phyloP scores from a whole-genome alignment of 2,329 filamentous ascomycete species.

The Falciphora oryzae region DNA sequence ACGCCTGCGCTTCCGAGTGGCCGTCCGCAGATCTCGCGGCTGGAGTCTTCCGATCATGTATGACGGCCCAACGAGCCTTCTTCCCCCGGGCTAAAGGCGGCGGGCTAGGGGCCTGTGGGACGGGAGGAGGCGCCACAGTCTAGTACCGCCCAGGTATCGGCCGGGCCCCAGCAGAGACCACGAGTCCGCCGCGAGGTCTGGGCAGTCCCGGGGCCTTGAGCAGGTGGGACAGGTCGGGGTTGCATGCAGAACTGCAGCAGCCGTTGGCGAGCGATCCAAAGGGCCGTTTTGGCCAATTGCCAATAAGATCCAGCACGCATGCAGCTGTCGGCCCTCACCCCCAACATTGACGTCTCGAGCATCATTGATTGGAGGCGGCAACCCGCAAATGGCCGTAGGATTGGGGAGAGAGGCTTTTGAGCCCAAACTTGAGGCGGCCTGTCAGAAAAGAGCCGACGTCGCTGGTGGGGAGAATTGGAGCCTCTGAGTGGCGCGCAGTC shows the following conservation, averaged over 20 bases:
- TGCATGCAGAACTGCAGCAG: not conserved
- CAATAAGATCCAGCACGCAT: not conserved
- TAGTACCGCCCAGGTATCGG: not conserved
- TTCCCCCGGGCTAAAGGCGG: not conserved
- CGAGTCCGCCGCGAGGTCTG: not conserved
- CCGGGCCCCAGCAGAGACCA: not conserved
- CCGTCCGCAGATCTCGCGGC: conserved; percentile 1
- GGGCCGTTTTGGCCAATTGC: not conserved
- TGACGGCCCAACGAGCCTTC: conserved; percentile 8
- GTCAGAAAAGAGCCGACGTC: conserved; percentile 13
- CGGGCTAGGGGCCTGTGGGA: not conserved
- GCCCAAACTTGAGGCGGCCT: conserved; percentile 22
- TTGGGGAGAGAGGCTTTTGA: not conserved
- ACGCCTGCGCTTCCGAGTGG: not conserved
- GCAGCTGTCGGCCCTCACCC: not conserved
- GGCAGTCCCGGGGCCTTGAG: no score
- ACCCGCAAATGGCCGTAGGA: not conserved
- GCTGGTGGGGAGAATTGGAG: conserved; percentile 15
- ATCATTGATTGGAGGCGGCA: not conserved
- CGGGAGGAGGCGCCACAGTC: conserved; percentile 6
- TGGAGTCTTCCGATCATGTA: conserved; percentile 3
- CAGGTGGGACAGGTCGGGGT: not conserved
- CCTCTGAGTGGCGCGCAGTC: conserved; percentile 15
- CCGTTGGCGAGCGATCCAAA: not conserved
- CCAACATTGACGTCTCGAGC: not conserved